A percentile compares a stretch with the other conserved stretches of the same genome.
Evolutionary conservation across 768 basidiomycete genomes (phyloP).

Genomic region (Botryobasidium botryosum): DNA sequence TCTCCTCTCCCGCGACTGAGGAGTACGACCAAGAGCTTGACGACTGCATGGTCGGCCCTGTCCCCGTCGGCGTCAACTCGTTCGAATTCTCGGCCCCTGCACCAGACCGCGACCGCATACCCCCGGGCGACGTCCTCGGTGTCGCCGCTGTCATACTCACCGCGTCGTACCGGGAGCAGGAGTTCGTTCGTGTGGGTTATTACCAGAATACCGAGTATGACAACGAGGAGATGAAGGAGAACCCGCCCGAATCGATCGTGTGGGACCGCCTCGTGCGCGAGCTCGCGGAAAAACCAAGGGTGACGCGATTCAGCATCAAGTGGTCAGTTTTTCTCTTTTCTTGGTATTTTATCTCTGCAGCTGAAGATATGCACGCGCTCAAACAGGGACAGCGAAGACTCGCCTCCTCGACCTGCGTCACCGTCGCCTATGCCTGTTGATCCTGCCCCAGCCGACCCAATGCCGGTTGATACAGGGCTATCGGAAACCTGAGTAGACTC

Average conservation of each 20-base stretch:
- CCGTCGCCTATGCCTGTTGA: no score
- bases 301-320: slow-evolving; percentile 46
- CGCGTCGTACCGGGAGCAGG: slow-evolving; percentile 89
- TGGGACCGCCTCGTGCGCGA: slow-evolving; percentile 74
- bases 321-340: slow-evolving; percentile 16
- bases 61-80: slow-evolving; percentile 90
- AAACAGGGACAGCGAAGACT: no score
- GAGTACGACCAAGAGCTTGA: slow-evolving; percentile 94
- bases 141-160: slow-evolving; percentile 96
- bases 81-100: slow-evolving; percentile 89
- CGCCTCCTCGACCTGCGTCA: no score
- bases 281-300: slow-evolving; percentile 80
- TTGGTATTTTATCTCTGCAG: not conserved
- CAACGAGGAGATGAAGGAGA: slow-evolving; percentile 76
- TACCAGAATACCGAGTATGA: slow-evolving; percentile 99
- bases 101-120: slow-evolving; percentile 72
- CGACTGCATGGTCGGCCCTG: slow-evolving; percentile 92
- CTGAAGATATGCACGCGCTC: no score
- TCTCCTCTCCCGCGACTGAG: slow-evolving; percentile 82
- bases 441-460: no score
- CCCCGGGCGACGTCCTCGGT: slow-evolving; percentile 78
- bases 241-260: slow-evolving; percentile 44
- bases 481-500: no score
- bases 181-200: slow-evolving; percentile 98
- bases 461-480: no score